phyloP scores from a whole-genome alignment of 2,329 filamentous ascomycete genomes.

The Fusarium annulatum region DNA sequence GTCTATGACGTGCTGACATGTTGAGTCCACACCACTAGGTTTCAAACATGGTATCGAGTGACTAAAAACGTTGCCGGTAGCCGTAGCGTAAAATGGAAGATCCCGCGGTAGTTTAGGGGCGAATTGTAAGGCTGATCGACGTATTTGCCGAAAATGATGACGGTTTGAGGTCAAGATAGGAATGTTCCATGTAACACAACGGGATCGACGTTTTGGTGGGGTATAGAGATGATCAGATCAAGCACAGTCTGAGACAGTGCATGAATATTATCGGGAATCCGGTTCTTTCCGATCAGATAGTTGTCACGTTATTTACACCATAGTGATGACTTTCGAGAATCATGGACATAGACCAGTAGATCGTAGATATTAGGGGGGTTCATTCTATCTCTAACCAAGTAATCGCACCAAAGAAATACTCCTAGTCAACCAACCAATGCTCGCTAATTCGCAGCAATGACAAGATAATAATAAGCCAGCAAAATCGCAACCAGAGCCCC shows the following conservation, averaged over 20 bases:
- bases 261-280: background rate
- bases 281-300: background rate
- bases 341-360: no score
- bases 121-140: background rate
- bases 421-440: background rate
- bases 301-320: rapidly evolving
- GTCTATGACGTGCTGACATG: slow-evolving; percentile 23
- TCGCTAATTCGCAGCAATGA: slow-evolving; percentile 18
- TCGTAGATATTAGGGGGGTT: background rate
- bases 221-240: background rate
- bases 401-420: background rate
- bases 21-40: background rate
- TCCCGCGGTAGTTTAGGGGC: background rate
- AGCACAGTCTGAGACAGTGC: background rate
- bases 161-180: background rate
- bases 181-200: background rate
- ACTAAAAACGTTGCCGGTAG: slow-evolving; percentile 4
- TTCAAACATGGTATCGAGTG: background rate
- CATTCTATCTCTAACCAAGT: background rate
- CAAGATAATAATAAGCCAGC: slow-evolving; percentile 19
- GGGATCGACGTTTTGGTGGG: background rate
- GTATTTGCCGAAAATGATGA: slow-evolving; percentile 2
- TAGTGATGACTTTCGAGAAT: no score
- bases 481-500: slow-evolving; percentile 18
- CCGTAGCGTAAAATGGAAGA: background rate